A percentile compares a stretch with the other conserved stretches of the same genome.
Evolutionary conservation across 208 protist genomes (phyloP).

Genomic region (Leishmania braziliensis): DNA sequence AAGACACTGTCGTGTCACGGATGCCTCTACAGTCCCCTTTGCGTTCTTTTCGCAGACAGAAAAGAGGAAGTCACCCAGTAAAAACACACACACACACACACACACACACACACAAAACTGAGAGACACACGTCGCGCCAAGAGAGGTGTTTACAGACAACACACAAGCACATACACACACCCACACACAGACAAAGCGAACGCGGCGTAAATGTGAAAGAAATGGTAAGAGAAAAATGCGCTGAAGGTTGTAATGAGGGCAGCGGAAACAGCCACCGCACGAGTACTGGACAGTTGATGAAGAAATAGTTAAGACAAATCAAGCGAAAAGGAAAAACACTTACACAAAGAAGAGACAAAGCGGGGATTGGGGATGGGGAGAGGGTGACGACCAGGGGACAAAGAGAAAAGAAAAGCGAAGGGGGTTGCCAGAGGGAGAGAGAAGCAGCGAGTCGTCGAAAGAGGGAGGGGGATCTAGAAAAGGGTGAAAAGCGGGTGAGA

Average conservation of each 20-base stretch:
- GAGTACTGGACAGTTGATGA: neutral
- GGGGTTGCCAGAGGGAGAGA: neutral
- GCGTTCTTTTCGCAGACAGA: neutral
- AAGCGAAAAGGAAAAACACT: constrained; percentile 19
- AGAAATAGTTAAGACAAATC: neutral
- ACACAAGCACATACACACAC: neutral
- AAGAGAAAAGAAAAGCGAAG: constrained; percentile 1
- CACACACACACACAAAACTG: neutral
- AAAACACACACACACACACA: neutral
- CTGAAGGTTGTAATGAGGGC: neutral
- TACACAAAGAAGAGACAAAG: constrained; percentile 9
- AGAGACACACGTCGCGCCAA: no score
- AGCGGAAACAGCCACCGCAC: neutral
- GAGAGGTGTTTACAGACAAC: no score
- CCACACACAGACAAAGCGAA: neutral
- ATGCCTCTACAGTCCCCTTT: neutral
- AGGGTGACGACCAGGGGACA: neutral
- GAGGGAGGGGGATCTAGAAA: neutral
- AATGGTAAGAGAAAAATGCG: neutral
- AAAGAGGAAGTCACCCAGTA: neutral
- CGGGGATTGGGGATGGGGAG: neutral
- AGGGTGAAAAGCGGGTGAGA: neutral
- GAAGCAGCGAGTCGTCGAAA: neutral
- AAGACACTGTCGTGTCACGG: neutral
- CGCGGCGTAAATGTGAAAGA: neutral